Percentiles rank a stretch among this genome's conserved stretches.
phyloP scores from a whole-genome alignment of 371 early-diverging fungal genomes.

The Entomophthora muscae region DNA sequence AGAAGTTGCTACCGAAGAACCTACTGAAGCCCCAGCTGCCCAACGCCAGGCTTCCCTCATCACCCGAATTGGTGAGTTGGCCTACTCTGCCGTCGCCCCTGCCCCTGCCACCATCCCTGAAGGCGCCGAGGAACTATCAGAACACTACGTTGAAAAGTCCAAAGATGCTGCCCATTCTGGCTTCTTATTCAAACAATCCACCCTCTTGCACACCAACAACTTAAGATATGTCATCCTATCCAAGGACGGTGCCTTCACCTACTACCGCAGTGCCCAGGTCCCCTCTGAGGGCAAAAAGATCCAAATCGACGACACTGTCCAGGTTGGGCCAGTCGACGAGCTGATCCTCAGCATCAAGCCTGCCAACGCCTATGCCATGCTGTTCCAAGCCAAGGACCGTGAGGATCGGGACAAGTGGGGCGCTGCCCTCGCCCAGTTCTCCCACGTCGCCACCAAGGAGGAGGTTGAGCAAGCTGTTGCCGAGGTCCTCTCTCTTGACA shows the following conservation, averaged over 20 bases:
- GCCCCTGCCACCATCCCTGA: slow-evolving; percentile 5
- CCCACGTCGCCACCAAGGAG: neutral
- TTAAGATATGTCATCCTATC: slow-evolving; percentile 3
- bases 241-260: slow-evolving; percentile 4
- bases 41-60: neutral
- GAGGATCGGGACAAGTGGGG: slow-evolving; percentile 7
- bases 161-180: slow-evolving; percentile 1
- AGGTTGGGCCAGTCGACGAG: neutral
- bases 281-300: slow-evolving; percentile 8
- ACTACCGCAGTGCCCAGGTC: slow-evolving; percentile 5
- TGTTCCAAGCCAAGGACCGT: slow-evolving; percentile 2
- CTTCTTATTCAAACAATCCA: slow-evolving; percentile 5
- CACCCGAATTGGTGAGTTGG: neutral
- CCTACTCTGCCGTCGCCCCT: slow-evolving; percentile 2
- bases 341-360: neutral
- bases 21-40: neutral
- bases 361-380: neutral
- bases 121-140: slow-evolving; percentile 4
- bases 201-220: neutral
- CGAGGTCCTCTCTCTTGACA: neutral
- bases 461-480: neutral
- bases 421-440: slow-evolving; percentile 3
- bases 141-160: neutral
- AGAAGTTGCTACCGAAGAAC: slow-evolving; percentile 5
- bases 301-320: neutral